Conservation (phyloP, 225 moss, liverwort and hornwort species). For the Physcomitrium patens region DNA sequence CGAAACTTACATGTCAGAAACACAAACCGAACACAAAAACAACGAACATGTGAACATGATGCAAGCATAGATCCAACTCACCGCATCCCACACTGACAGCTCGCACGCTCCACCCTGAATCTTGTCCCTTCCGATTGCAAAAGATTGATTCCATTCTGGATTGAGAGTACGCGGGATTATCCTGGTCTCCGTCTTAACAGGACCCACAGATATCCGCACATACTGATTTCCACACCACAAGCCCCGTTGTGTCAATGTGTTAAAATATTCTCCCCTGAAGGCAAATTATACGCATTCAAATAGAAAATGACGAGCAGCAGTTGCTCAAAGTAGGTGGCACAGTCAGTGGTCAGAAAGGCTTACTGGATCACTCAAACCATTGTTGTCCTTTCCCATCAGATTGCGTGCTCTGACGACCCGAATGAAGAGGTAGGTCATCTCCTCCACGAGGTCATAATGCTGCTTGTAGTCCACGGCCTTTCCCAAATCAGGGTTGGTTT, state of each 20-base stretch:
- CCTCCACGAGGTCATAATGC: constrained; percentile 74
- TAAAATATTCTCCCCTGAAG: neutral
- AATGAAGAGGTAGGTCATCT: constrained; percentile 75
- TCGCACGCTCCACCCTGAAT: constrained; percentile 66
- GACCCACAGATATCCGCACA: constrained; percentile 62
- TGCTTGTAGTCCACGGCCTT: constrained; percentile 76
- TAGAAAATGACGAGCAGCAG: too few relatives aligned
- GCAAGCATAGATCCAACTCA: constrained; percentile 17
- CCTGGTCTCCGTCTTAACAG: constrained; percentile 55
- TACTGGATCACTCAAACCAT: constrained; percentile 50
- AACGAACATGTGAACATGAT: fast-evolving
- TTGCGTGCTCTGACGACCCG: constrained; percentile 68
- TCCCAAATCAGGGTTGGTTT: constrained; percentile 70
- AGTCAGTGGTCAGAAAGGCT: neutral
- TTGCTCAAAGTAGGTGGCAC: too few relatives aligned
- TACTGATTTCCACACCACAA: constrained; percentile 44
- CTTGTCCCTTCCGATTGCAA: constrained; percentile 79
- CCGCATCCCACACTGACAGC: constrained; percentile 75
- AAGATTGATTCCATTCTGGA: constrained; percentile 81
- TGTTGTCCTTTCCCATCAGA: constrained; percentile 68
- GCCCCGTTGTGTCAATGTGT: neutral
- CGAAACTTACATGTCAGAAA: neutral
- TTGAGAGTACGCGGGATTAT: constrained; percentile 50
- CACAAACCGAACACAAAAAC: too few relatives aligned
- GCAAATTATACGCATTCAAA: neutral